Evolutionary conservation across 345 rosid species (phyloP).

Genomic region (Melaleuca quinquenervia): DNA sequence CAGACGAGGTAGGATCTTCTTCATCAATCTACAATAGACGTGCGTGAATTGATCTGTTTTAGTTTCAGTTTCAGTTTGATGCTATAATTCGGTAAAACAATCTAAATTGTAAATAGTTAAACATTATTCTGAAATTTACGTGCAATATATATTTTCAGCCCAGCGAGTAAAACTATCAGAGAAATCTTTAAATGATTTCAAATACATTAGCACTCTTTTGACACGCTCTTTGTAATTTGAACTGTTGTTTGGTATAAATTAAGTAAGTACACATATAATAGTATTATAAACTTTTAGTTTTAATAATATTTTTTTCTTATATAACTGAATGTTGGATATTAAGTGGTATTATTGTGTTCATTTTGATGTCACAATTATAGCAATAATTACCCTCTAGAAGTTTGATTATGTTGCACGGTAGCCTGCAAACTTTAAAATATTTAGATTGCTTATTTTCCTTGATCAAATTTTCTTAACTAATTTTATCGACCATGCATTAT

Average conservation of each 20-base stretch:
- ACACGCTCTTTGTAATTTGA: background rate
- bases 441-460: background rate
- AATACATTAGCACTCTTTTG: background rate
- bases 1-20: no score
- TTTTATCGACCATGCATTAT: no score
- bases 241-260: background rate
- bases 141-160: background rate
- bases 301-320: background rate
- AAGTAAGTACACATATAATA: background rate
- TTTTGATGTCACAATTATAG: background rate
- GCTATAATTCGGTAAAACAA: background rate
- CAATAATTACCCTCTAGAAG: background rate
- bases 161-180: background rate
- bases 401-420: background rate
- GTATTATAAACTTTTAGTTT: background rate
- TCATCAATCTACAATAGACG: background rate
- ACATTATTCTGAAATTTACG: background rate
- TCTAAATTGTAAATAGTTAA: background rate
- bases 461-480: background rate
- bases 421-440: background rate
- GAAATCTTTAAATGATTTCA: background rate
- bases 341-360: background rate
- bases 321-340: background rate
- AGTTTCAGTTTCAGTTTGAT: background rate
- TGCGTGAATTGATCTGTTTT: background rate